Evolutionary conservation across 345 rosid species (phyloP).

Genomic region (Bruguiera gymnorhiza): DNA sequence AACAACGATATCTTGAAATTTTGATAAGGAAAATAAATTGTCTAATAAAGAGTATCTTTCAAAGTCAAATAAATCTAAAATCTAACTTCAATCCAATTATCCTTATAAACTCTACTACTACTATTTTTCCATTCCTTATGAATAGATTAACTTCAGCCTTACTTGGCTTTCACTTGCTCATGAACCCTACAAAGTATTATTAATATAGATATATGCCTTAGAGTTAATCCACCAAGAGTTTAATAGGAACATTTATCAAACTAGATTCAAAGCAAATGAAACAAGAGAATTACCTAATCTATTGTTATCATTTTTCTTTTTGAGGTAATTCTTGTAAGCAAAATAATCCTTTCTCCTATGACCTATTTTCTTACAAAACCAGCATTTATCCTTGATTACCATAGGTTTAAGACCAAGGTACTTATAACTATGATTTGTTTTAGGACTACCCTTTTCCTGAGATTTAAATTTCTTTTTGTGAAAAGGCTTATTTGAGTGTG

Average conservation of each 20-base stretch:
- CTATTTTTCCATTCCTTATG: neutral
- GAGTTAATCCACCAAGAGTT: no score
- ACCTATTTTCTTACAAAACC: neutral
- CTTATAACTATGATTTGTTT: neutral
- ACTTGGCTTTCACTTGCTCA: no score
- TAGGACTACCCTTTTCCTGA: no score
- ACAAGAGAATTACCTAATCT: no score
- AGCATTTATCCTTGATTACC: neutral
- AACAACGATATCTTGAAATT: no score
- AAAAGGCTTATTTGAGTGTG: neutral
- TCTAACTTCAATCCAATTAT: neutral
- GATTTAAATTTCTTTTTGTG: neutral
- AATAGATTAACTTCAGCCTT: no score
- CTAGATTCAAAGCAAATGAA: no score
- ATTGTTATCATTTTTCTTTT: no score
- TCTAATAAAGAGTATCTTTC: neutral
- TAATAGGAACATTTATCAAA: no score
- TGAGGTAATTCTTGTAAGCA: no score
- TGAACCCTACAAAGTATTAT: no score
- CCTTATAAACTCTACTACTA: neutral
- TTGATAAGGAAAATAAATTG: neutral
- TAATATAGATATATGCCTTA: no score
- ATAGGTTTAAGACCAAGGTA: neutral
- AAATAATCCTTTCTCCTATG: neutral
- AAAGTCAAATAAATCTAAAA: neutral